Percentiles rank a stretch among this genome's conserved stretches.
Evolutionary conservation across 768 basidiomycete genomes (phyloP).

Genomic region (Naganishia randhawae): DNA sequence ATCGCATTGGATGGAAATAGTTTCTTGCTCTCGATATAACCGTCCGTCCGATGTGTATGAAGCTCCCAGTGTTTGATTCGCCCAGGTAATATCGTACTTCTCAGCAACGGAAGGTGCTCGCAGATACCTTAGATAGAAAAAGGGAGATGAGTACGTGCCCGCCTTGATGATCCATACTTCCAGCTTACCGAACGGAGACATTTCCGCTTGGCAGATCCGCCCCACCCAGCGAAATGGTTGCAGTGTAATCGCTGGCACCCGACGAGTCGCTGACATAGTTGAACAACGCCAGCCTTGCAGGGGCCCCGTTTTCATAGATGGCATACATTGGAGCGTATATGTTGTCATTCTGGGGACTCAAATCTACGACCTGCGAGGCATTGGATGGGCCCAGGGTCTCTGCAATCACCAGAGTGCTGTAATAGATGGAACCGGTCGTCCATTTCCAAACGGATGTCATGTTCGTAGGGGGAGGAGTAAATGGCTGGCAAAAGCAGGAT

Average conservation of each 20-base stretch:
- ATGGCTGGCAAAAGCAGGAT: slow-evolving; percentile 39
- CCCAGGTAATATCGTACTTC: slow-evolving; percentile 70
- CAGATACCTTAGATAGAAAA: slow-evolving; percentile 37
- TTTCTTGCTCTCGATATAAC: slow-evolving; percentile 57
- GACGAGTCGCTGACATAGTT: slow-evolving; percentile 66
- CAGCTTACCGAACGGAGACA: slow-evolving; percentile 57
- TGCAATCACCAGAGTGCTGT: slow-evolving; percentile 66
- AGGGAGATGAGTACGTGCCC: background rate
- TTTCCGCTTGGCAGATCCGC: slow-evolving; percentile 38
- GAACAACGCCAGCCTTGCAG: slow-evolving; percentile 64
- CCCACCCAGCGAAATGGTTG: slow-evolving; percentile 57
- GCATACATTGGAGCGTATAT: slow-evolving; percentile 63
- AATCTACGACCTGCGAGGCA: slow-evolving; percentile 65
- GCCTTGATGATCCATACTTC: background rate
- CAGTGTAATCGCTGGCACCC: slow-evolving; percentile 59
- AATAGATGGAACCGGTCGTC: slow-evolving; percentile 72
- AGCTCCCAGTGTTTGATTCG: slow-evolving; percentile 62
- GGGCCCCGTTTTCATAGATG: slow-evolving; percentile 67
- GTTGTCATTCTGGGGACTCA: slow-evolving; percentile 55
- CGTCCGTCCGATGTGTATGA: slow-evolving; percentile 66
- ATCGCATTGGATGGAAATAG: slow-evolving; percentile 64
- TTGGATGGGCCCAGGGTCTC: slow-evolving; percentile 68
- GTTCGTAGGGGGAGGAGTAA: slow-evolving; percentile 60
- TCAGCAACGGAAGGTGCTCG: slow-evolving; percentile 59
- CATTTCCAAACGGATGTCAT: slow-evolving; percentile 62